A percentile compares a stretch with the other conserved stretches of the same genome.
Evolutionary conservation across 129 eudicot genomes (phyloP).

Genomic region (Mikania micrantha): DNA sequence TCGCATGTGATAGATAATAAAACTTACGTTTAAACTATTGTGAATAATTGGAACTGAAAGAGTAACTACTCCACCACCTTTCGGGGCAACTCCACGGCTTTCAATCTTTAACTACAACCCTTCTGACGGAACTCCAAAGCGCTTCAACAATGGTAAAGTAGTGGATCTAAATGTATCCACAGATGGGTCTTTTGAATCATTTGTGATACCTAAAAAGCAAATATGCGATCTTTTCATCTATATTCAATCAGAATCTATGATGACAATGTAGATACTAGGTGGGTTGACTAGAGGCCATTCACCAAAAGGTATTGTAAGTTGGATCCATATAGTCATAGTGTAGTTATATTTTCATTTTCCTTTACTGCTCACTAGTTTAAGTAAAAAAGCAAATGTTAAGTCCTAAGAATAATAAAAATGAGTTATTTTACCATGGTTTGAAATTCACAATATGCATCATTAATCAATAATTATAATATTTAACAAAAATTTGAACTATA

Average conservation of each 20-base stretch:
- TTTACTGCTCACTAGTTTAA: background rate
- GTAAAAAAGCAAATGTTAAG: background rate
- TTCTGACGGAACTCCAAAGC: conserved; percentile 78
- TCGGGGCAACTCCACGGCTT: conserved; percentile 91
- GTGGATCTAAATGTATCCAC: conserved; percentile 84
- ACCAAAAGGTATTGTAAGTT: background rate
- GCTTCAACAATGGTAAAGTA: conserved; percentile 64
- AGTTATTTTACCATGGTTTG: background rate
- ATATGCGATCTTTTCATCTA: background rate
- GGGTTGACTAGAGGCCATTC: background rate
- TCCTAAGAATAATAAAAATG: background rate
- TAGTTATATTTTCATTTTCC: background rate
- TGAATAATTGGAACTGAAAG: conserved; percentile 74
- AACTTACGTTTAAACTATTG: conserved; percentile 54
- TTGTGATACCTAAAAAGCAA: conserved; percentile 73
- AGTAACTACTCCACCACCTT: conserved; percentile 87
- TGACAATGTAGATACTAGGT: background rate
- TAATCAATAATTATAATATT: background rate
- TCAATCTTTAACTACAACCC: conserved; percentile 72
- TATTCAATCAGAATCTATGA: background rate
- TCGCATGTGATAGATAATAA: background rate
- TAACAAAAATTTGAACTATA: background rate
- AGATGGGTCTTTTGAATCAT: conserved; percentile 86
- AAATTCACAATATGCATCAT: background rate
- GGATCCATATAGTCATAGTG: background rate